Conservation (phyloP, 139 green algal species). For the Choricystis sp. region DNA sequence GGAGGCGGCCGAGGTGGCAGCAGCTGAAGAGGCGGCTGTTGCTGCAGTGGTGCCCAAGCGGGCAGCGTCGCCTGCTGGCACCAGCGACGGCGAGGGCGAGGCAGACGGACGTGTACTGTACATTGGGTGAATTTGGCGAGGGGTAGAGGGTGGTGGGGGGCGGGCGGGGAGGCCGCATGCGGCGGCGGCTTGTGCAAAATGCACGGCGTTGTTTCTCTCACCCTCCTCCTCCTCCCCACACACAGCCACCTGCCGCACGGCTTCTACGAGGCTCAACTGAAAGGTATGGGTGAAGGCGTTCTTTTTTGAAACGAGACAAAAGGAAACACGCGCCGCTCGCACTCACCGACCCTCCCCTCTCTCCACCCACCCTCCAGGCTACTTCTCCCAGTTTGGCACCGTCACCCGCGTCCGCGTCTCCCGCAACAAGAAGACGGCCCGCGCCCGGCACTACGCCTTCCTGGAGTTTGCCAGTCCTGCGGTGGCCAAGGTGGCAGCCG, state of each 20-base stretch:
- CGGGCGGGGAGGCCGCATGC: too few relatives aligned
- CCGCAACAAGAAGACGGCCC: conserved; percentile 27
- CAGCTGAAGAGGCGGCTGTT: too few relatives aligned
- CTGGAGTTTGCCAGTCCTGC: conserved; percentile 46
- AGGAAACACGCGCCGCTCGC: neutral
- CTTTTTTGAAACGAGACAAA: neutral
- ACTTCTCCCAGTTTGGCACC: conserved; percentile 33
- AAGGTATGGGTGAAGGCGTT: conserved; percentile 24
- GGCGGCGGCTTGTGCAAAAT: too few relatives aligned
- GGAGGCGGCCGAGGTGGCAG: too few relatives aligned
- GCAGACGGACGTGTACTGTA: conserved; percentile 19
- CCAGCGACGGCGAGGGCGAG: neutral
- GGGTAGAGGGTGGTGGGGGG: neutral
- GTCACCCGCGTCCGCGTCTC: conserved; percentile 27
- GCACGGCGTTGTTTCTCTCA: neutral
- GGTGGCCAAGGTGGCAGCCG: conserved; percentile 61
- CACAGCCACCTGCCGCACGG: conserved; percentile 74
- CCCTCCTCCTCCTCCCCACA: too few relatives aligned
- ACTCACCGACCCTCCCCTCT: too few relatives aligned
- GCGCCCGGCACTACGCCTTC: conserved; percentile 46
- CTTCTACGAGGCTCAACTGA: conserved; percentile 78
- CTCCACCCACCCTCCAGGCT: conserved; percentile 3
- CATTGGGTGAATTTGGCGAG: conserved; percentile 20
- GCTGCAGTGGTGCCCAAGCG: neutral
- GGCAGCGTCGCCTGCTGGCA: neutral